These are phyloP conservation scores for Phaeosphaeriaceae sp. DNA, from an alignment of 2,329 filamentous ascomycete genomes.

Conservation along the genomic window DNA sequence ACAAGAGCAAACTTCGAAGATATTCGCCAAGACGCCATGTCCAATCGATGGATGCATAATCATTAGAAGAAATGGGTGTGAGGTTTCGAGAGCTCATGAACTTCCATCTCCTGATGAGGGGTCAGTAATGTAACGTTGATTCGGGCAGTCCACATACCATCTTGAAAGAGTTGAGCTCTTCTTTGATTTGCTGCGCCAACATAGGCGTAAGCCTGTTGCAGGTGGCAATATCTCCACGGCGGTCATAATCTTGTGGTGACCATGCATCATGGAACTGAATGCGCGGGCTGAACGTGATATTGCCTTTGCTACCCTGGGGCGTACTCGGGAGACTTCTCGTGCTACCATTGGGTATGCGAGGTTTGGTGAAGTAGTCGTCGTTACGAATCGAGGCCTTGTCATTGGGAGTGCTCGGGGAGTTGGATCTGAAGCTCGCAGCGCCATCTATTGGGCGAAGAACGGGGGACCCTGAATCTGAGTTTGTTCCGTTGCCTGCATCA, in stretches of 20 bases:
- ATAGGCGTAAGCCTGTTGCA: slow-evolving; percentile 97
- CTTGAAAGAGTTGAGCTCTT: slow-evolving; percentile 99
- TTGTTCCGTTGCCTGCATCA: slow-evolving; percentile 54
- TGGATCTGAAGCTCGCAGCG: slow-evolving; percentile 73
- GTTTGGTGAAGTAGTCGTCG: slow-evolving; percentile 88
- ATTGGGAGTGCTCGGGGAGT: slow-evolving; percentile 87
- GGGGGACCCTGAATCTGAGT: slow-evolving; percentile 73
- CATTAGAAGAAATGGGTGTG: slow-evolving; percentile 99
- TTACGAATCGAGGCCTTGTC: slow-evolving; percentile 48
- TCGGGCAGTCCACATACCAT: slow-evolving; percentile 72
- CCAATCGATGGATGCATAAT: slow-evolving; percentile 51
- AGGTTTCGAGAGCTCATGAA: slow-evolving; percentile 97
- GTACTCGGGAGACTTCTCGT: slow-evolving; percentile 83
- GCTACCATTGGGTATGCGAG: slow-evolving; percentile 73
- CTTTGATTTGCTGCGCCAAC: slow-evolving; percentile 98
- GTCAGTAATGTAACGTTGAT: slow-evolving; percentile 48
- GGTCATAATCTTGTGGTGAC: slow-evolving; percentile 94
- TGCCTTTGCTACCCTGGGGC: slow-evolving; percentile 68
- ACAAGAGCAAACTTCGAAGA: slow-evolving; percentile 42
- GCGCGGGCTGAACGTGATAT: slow-evolving; percentile 82
- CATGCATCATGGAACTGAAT: slow-evolving; percentile 97
- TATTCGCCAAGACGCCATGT: slow-evolving; percentile 53
- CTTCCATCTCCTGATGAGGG: slow-evolving; percentile 90
- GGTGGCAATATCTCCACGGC: slow-evolving; percentile 92
- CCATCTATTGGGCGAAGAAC: slow-evolving; percentile 67